phyloP scores from a whole-genome alignment of 2,329 filamentous ascomycete genomes.

The Rhynchosporium secalis region DNA sequence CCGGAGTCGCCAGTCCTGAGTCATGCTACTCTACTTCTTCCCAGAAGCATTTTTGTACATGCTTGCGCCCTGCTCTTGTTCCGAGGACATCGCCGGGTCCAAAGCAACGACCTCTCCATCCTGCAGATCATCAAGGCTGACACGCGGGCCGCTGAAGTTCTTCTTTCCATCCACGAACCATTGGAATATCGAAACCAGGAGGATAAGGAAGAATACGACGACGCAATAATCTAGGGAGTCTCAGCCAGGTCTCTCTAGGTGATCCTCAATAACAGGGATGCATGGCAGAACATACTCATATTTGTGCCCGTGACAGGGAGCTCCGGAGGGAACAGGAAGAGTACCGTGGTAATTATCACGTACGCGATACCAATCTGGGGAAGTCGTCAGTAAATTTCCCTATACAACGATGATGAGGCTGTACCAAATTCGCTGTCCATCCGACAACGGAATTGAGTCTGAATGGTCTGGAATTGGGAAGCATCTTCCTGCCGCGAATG shows the following conservation, averaged over 20 bases:
- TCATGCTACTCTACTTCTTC: not conserved
- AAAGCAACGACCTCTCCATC: slow-evolving; percentile 32
- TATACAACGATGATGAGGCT: slow-evolving; percentile 29
- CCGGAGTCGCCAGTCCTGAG: not conserved
- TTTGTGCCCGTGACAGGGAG: slow-evolving; percentile 57
- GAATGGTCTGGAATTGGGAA: slow-evolving; percentile 60
- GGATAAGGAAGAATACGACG: slow-evolving; percentile 46
- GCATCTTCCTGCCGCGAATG: slow-evolving; percentile 62
- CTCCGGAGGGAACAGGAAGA: slow-evolving; percentile 63
- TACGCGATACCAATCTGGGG: slow-evolving; percentile 53
- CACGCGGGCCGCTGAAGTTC: slow-evolving; percentile 49
- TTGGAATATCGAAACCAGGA: slow-evolving; percentile 47
- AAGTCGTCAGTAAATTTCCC: slow-evolving; percentile 18
- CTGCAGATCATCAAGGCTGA: slow-evolving; percentile 32
- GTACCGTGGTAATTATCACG: slow-evolving; percentile 58
- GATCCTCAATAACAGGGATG: not conserved
- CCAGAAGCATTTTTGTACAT: not conserved
- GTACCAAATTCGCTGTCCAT: slow-evolving; percentile 59
- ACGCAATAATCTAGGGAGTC: slow-evolving; percentile 32
- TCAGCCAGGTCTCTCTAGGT: not conserved
- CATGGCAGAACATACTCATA: slow-evolving; percentile 54
- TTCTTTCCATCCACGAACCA: slow-evolving; percentile 62
- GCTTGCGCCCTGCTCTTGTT: not conserved
- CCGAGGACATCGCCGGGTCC: slow-evolving; percentile 6
- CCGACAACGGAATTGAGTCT: slow-evolving; percentile 54